Evolutionary conservation across 2,329 filamentous ascomycete species (phyloP).

Genomic region (Westerdykella ornata): DNA sequence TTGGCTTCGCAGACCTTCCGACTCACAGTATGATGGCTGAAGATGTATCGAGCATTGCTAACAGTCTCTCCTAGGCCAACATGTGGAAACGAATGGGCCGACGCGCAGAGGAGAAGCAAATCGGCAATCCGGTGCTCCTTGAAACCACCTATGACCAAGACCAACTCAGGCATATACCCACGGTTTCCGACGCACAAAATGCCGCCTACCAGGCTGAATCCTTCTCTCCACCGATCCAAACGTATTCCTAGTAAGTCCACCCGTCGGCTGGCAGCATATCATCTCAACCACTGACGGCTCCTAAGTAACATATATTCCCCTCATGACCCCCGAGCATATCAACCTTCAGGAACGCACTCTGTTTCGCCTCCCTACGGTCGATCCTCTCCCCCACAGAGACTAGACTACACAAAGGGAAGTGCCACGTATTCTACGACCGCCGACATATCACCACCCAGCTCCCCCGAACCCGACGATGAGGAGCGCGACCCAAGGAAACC

Average conservation of each 20-base stretch:
- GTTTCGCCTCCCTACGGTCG: conserved; percentile 58
- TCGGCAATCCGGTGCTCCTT: conserved; percentile 42
- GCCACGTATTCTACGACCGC: conserved; percentile 20
- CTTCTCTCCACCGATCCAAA: conserved; percentile 14
- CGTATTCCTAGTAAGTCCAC: neutral
- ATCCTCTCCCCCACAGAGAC: conserved; percentile 40
- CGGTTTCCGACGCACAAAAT: conserved; percentile 26
- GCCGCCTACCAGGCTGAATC: conserved; percentile 17
- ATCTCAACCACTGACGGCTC: too few relatives aligned
- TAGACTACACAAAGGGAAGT: conserved; percentile 16
- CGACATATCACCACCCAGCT: conserved; percentile 37
- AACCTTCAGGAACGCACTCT: conserved; percentile 24
- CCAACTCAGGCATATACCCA: conserved; percentile 35
- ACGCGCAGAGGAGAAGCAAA: conserved; percentile 40
- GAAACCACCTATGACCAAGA: conserved; percentile 43
- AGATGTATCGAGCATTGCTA: too few relatives aligned
- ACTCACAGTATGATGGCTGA: too few relatives aligned
- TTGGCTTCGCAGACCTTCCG: too few relatives aligned
- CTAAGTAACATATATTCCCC: conserved; percentile 18
- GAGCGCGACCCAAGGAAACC: conserved; percentile 13
- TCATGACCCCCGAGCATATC: conserved; percentile 17
- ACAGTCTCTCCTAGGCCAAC: neutral
- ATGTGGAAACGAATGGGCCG: conserved; percentile 52
- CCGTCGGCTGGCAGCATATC: too few relatives aligned
- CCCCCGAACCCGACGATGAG: conserved; percentile 30